These are phyloP conservation scores for Eucalyptus leucophloia DNA, from an alignment of 345 rosid species.

Conservation along the genomic window DNA sequence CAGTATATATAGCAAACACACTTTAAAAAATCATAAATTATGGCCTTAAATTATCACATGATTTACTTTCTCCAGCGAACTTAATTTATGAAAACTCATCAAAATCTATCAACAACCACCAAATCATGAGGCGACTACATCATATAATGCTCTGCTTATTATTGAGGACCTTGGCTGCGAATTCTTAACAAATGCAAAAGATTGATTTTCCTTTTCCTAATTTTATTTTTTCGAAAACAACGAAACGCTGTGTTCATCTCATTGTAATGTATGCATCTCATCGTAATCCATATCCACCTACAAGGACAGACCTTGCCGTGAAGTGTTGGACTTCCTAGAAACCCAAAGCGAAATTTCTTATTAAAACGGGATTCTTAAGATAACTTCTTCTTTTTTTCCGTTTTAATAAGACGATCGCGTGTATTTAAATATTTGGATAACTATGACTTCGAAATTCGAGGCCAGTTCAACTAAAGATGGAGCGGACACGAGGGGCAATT, in stretches of 20 bases:
- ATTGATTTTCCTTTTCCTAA: not conserved
- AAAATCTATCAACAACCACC: not conserved
- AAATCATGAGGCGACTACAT: not conserved
- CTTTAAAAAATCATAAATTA: too few species aligned
- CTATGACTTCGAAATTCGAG: not conserved
- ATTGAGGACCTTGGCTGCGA: not conserved
- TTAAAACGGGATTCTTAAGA: not conserved
- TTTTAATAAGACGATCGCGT: not conserved
- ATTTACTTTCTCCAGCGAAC: too few species aligned
- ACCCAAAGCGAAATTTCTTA: not conserved
- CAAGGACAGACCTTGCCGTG: not conserved
- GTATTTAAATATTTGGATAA: not conserved
- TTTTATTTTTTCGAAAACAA: fast-evolving
- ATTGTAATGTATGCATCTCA: not conserved
- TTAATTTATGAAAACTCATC: not conserved
- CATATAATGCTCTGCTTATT: not conserved
- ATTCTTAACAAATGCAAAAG: not conserved
- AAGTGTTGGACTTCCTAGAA: not conserved
- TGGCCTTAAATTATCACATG: not conserved
- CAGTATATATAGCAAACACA: too few species aligned
- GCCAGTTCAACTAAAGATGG: not conserved
- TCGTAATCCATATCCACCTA: not conserved
- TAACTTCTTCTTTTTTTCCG: not conserved
- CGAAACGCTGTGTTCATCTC: fast-evolving
- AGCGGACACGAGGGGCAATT: not conserved